A percentile compares a stretch with the other conserved stretches of the same genome.
phyloP scores from a whole-genome alignment of 306 rosid genomes.

The Geum urbanum region DNA sequence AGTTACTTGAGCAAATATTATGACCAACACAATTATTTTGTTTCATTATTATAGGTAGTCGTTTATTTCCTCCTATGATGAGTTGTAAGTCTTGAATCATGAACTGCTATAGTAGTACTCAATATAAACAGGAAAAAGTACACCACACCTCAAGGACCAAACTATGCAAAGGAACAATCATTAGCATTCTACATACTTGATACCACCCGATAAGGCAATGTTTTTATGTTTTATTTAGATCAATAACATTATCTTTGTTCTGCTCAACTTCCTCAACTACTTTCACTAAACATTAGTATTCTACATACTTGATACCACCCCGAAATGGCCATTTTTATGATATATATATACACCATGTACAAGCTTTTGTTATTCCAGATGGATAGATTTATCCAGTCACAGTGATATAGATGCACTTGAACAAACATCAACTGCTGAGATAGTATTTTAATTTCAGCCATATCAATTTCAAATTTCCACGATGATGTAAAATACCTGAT shows the following conservation, averaged over 20 bases:
- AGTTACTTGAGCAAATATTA: background rate
- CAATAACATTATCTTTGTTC: background rate
- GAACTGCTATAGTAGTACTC: background rate
- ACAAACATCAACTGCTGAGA: background rate
- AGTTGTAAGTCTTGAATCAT: background rate
- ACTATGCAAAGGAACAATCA: background rate
- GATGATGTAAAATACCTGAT: slow-evolving; percentile 53
- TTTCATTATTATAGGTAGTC: background rate
- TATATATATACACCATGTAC: background rate
- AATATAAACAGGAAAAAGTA: background rate
- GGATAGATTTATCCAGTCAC: background rate
- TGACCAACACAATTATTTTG: background rate
- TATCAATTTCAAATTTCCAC: background rate
- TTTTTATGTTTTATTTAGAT: background rate
- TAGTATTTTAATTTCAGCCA: background rate
- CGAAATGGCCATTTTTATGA: background rate
- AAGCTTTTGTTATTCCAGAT: too few species aligned
- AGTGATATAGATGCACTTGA: background rate
- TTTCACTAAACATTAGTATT: background rate
- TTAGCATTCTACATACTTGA: background rate
- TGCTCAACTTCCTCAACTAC: background rate
- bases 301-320: background rate
- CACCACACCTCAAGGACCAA: background rate
- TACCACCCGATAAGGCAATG: background rate
- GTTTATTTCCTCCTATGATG: background rate